A percentile compares a stretch with the other conserved stretches of the same genome.
Evolutionary conservation across 352 stramenopile genomes (phyloP).

Genomic region (Blastocystis sp.): DNA sequence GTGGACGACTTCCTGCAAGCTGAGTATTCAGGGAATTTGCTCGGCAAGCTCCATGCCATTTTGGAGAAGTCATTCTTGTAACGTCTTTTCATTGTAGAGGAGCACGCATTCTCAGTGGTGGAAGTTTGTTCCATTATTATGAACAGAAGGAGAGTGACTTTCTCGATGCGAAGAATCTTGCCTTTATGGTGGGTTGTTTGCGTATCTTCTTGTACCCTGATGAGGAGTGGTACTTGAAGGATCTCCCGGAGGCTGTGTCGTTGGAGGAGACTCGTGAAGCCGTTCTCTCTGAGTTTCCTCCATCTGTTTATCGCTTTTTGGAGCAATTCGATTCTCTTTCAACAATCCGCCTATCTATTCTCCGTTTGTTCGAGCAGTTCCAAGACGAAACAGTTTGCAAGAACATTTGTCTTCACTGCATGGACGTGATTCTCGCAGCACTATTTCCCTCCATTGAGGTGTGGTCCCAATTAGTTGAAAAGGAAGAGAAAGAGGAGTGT

Average conservation of each 20-base stretch:
- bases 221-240: conserved; percentile 21
- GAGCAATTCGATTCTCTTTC: conserved; percentile 12
- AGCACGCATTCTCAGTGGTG: neutral
- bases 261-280: neutral
- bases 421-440: neutral
- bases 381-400: conserved; percentile 13
- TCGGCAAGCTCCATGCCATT: neutral
- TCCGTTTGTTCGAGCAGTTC: conserved; percentile 44
- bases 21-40: neutral
- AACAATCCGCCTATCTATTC: neutral
- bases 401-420: conserved; percentile 3
- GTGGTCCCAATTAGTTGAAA: conserved; percentile 45
- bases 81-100: neutral
- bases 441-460: conserved; percentile 38
- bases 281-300: neutral
- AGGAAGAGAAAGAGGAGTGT: neutral
- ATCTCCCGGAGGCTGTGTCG: neutral
- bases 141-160: neutral
- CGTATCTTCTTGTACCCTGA: neutral
- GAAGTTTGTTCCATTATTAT: conserved; percentile 2
- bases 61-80: neutral
- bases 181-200: neutral
- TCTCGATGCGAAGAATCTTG: neutral
- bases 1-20: conserved; percentile 19
- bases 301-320: neutral